Conservation (phyloP, 2,329 filamentous ascomycete species). For the Ophioceras dolichostomum region DNA sequence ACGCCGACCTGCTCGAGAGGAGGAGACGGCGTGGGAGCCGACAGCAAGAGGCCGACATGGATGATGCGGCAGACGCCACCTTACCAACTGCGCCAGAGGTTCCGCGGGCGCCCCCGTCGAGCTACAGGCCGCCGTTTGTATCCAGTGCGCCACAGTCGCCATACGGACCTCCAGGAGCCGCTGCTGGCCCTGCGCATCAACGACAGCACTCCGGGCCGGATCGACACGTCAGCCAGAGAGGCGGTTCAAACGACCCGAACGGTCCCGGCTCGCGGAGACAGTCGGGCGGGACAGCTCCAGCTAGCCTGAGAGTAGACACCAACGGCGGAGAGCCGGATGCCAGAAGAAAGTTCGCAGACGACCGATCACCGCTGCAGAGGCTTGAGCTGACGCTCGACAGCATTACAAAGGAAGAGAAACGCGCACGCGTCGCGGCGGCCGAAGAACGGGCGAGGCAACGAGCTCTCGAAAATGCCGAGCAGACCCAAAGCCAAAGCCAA, state of each 20-base stretch:
- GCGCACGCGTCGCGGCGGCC: conserved; percentile 71
- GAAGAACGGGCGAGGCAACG: conserved; percentile 61
- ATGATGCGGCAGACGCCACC: conserved; percentile 15
- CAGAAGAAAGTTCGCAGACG: conserved; percentile 55
- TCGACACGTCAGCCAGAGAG: neutral
- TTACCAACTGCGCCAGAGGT: conserved; percentile 47
- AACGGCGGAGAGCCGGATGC: conserved; percentile 22
- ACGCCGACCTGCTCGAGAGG: conserved; percentile 29
- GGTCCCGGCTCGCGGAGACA: neutral
- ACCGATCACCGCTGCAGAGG: conserved; percentile 85
- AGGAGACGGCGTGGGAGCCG: conserved; percentile 28
- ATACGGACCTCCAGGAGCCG: conserved; percentile 29
- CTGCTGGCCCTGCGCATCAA: no score
- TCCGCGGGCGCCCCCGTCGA: conserved; percentile 44
- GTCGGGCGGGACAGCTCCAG: neutral
- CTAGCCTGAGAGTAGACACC: neutral
- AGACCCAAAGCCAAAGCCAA: no score
- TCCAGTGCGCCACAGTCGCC: no score
- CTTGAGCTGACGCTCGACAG: conserved; percentile 82
- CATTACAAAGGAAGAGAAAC: conserved; percentile 92
- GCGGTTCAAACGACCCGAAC: neutral
- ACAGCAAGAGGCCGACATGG: conserved; percentile 26
- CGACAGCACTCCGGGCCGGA: no score
- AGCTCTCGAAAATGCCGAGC: conserved; percentile 28
- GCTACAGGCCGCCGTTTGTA: conserved; percentile 24